Conservation (phyloP, 2,329 filamentous ascomycete genomes). For the Arthrobotrys sinensis region DNA sequence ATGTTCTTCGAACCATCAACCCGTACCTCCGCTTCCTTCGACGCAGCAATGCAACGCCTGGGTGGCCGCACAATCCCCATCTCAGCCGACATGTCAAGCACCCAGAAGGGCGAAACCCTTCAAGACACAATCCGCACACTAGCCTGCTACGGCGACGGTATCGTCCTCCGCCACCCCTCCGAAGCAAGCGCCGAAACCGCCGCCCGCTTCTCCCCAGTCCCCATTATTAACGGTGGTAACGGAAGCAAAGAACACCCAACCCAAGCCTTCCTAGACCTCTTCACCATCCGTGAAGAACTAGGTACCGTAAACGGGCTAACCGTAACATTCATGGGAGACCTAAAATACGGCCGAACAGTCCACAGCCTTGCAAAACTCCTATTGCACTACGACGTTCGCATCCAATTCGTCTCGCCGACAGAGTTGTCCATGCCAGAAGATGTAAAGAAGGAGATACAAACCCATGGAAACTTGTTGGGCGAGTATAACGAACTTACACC, state of each 20-base stretch:
- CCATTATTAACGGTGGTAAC: constrained; percentile 95
- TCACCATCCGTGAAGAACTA: constrained; percentile 97
- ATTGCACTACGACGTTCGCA: constrained; percentile 92
- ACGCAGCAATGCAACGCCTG: constrained; percentile 97
- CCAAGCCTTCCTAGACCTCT: constrained; percentile 96
- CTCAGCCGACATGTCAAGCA: constrained; percentile 86
- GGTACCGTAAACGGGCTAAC: constrained; percentile 95
- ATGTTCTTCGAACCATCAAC: constrained; percentile 99
- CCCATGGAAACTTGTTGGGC: constrained; percentile 81
- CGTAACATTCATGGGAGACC: constrained; percentile 94
- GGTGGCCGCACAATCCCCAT: constrained; percentile 88
- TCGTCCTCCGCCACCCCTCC: constrained; percentile 94
- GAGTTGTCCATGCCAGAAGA: constrained; percentile 82
- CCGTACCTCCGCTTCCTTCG: constrained; percentile 93
- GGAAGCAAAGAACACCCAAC: constrained; percentile 96
- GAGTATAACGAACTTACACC: constrained; percentile 86
- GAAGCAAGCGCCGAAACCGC: constrained; percentile 85
- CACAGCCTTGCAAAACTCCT: constrained; percentile 96
- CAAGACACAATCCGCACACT: constrained; percentile 95
- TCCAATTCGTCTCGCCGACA: constrained; percentile 90
- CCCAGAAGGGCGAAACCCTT: constrained; percentile 92
- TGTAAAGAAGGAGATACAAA: constrained; percentile 79
- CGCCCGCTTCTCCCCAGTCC: constrained; percentile 87
- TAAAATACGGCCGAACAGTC: constrained; percentile 92
- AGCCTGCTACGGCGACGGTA: constrained; percentile 92